Conservation (phyloP, 2,329 filamentous ascomycete genomes). For the Ophiostoma ulmi region DNA sequence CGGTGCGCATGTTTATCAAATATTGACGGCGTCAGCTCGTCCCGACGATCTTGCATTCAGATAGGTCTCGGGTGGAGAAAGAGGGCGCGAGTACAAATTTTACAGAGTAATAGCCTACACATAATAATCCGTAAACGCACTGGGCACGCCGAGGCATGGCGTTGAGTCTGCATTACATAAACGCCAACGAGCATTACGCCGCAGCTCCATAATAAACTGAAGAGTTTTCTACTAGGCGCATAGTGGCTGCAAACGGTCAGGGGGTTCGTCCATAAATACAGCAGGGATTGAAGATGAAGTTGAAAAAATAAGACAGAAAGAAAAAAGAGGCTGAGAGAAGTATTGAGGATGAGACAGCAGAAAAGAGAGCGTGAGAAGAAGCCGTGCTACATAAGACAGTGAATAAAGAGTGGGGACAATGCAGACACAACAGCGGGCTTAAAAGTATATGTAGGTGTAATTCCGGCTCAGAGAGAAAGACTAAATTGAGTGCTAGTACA, state of each 20-base stretch:
- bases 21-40: neutral
- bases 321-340: neutral
- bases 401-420: neutral
- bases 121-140: neutral
- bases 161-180: neutral
- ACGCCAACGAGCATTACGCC: neutral
- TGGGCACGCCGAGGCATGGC: neutral
- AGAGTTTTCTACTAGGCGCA: neutral
- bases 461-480: neutral
- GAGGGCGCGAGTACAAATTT: neutral
- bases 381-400: neutral
- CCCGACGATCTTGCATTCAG: neutral
- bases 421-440: neutral
- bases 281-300: neutral
- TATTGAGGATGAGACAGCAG: neutral
- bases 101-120: neutral
- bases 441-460: neutral
- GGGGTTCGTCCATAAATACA: neutral
- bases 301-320: neutral
- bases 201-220: constrained; percentile 5
- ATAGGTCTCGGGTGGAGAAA: neutral
- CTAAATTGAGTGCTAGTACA: neutral
- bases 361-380: neutral
- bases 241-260: neutral
- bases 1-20: constrained; percentile 3